Evolutionary conservation across 805 yeast genomes (phyloP), one percentile per base, ranked within the genome.

Genomic region (Yamadazyma insecticola): DNA sequence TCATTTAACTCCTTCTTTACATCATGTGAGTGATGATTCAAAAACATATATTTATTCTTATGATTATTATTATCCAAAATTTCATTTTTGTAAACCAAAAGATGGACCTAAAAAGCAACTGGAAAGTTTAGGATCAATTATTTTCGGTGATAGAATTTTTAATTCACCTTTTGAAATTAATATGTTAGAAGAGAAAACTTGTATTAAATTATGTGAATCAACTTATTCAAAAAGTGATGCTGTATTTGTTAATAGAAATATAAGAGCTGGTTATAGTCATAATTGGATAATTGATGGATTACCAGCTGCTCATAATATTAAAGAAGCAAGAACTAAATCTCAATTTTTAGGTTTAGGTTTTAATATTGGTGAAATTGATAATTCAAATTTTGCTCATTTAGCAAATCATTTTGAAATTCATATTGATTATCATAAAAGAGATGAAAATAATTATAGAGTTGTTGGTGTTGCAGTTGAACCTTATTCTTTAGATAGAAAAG

Each of bases 201-300:
- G 98, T 66, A 67, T 67, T 32, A 44, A 53, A n/a, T 62, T 89
- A 32, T 92, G 98, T 61, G 46, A 69, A 1, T 35, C 71, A 3
- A 47, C 70, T 2, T 87, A 84, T 53, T 70, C 81, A 22, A 70
- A 72, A 18, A 55, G 74, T 1, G 96, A 87, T 51, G 72, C 85
- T 3, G 67, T 70, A 4, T 89, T 90, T 51, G 83, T 89, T 29
- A 80, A 81, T 51, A 72, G 83, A 47, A 74, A 83, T 48, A 83
- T 92, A 44, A 70, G 78, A 43, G 86, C 89, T 28, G 89, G 88
- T 2, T 92, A 85, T 56, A 75, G 72, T 50, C 85, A 86, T 57
- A 90, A 90, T 55, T 90, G 97, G 97, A 67, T 89, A 32, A 63
- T 92, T 35, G 98, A 92, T 55, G 97, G 97, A 2, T 74, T 92